Evolutionary conservation across 129 eudicot genomes (phyloP).

Genomic region (Flaveria sonorensis): DNA sequence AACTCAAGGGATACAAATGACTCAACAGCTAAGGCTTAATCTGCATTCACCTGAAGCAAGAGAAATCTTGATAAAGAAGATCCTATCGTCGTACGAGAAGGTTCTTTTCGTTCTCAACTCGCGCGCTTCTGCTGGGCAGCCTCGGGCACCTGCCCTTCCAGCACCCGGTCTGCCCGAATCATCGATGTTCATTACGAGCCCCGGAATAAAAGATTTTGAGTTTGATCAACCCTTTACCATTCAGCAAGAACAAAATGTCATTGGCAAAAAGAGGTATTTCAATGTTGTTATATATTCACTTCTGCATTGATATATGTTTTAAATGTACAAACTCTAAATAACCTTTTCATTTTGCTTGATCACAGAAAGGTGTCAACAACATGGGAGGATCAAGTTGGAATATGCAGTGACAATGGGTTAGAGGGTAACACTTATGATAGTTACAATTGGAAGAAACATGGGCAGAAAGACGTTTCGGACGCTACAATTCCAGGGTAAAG

Average conservation of each 20-base stretch:
- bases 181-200: conserved; percentile 48
- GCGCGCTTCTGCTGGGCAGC: conserved; percentile 39
- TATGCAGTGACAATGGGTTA: conserved; percentile 46
- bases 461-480: conserved; percentile 78
- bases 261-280: conserved; percentile 63
- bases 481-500: conserved; percentile 65
- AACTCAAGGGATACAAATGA: conserved; percentile 64
- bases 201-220: conserved; percentile 39
- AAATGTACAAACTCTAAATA: not conserved
- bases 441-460: conserved; percentile 83
- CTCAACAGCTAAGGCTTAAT: conserved; percentile 57
- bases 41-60: conserved; percentile 43
- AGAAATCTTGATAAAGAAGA: conserved; percentile 48
- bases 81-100: conserved; percentile 63
- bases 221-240: conserved; percentile 21
- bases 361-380: conserved; percentile 63
- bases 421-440: conserved; percentile 68
- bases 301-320: not conserved
- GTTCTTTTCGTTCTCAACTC: conserved; percentile 58
- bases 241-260: conserved; percentile 30
- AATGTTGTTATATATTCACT: not conserved
- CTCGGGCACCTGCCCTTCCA: conserved; percentile 16
- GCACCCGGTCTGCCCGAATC: conserved; percentile 38
- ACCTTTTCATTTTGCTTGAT: not conserved
- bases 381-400: conserved; percentile 63